Evolutionary conservation across 2,329 filamentous ascomycete species (phyloP).

Genomic region (Ceratocystiopsis sp.): DNA sequence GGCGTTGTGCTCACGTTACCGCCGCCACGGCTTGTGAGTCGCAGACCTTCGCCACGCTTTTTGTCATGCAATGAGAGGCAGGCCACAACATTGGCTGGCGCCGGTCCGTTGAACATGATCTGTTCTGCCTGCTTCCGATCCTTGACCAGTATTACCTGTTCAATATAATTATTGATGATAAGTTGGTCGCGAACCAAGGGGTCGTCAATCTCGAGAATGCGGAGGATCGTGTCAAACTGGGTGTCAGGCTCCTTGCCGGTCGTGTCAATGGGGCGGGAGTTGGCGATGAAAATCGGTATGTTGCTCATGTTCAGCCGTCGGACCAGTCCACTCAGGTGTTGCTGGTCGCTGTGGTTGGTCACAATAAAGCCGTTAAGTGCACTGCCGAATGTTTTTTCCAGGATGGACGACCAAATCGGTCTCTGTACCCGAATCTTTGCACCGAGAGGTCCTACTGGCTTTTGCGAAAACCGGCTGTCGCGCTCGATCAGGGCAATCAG

Average conservation of each 20-base stretch:
- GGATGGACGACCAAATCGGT: slow-evolving; percentile 64
- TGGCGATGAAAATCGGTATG: slow-evolving; percentile 48
- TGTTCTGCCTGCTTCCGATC: slow-evolving; percentile 47
- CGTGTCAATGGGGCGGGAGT: slow-evolving; percentile 36
- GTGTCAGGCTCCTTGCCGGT: slow-evolving; percentile 55
- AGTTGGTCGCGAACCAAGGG: slow-evolving; percentile 62
- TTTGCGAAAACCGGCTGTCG: slow-evolving; percentile 51
- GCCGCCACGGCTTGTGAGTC: slow-evolving; percentile 30
- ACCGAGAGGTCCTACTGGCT: slow-evolving; percentile 73
- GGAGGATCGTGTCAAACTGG: slow-evolving; percentile 59
- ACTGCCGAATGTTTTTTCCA: slow-evolving; percentile 62
- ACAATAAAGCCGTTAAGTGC: slow-evolving; percentile 67
- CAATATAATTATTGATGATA: slow-evolving; percentile 67
- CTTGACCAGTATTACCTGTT: slow-evolving; percentile 67
- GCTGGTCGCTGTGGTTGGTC: slow-evolving; percentile 56
- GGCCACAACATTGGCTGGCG: slow-evolving; percentile 52
- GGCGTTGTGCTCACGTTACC: slow-evolving; percentile 20
- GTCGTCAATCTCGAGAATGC: slow-evolving; percentile 68
- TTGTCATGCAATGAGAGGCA: slow-evolving; percentile 54
- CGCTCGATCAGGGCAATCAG: slow-evolving; percentile 52
- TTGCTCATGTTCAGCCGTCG: slow-evolving; percentile 29
- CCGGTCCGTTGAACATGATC: slow-evolving; percentile 46
- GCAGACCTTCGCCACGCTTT: slow-evolving; percentile 40
- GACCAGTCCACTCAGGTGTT: slow-evolving; percentile 50
- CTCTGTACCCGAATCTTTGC: slow-evolving; percentile 58